A percentile compares a stretch with the other conserved stretches of the same genome.
Conservation (phyloP, 768 basidiomycete genomes). For the Cyathus striatus region DNA sequence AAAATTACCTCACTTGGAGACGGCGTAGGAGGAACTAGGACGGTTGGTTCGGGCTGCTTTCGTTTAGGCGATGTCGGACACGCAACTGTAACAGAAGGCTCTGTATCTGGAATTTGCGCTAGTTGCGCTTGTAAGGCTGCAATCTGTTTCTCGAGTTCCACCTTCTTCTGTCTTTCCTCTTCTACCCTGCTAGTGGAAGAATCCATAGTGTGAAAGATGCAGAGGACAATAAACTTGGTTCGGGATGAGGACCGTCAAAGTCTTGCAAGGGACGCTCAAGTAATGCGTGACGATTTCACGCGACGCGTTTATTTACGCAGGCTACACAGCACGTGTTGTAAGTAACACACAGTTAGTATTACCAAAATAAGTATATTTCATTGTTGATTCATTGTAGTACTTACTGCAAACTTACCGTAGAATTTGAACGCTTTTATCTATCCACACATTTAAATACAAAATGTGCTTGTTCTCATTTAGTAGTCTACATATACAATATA, state of each 20-base stretch:
- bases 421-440: no score
- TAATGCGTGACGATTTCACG: no score
- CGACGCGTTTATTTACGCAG: constrained; percentile 8
- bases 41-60: constrained; percentile 31
- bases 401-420: no score
- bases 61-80: constrained; percentile 40
- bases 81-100: constrained; percentile 49
- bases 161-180: constrained; percentile 35
- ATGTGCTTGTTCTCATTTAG: no score
- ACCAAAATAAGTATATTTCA: no score
- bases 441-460: no score
- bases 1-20: constrained; percentile 52
- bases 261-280: not conserved
- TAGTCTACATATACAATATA: no score
- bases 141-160: constrained; percentile 51
- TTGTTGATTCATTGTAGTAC: no score
- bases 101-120: not conserved
- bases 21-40: constrained; percentile 55
- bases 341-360: no score
- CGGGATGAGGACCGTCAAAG: not conserved
- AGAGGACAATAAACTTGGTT: no score
- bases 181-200: constrained; percentile 40
- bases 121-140: constrained; percentile 12
- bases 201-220: constrained; percentile 47
- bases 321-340: no score